These are phyloP conservation scores for Pinguiococcus pyrenoidosus DNA, from an alignment of 108 stramenopile species.

Conservation along the genomic window DNA sequence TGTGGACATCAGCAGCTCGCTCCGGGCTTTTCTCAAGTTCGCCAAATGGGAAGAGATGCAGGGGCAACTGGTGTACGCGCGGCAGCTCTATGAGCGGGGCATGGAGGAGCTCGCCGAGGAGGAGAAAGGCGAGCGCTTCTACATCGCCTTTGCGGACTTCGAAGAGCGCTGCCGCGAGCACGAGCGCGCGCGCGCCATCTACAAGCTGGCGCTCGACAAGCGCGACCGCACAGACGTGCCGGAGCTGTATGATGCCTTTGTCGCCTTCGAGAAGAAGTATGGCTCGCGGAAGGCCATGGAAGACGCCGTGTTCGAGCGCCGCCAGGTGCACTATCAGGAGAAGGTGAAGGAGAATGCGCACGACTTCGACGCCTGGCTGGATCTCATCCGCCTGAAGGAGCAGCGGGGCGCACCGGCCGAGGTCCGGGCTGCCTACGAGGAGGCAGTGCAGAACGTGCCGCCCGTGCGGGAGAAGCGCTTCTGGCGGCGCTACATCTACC, in stretches of 20 bases:
- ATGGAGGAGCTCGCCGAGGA: slow-evolving; percentile 55
- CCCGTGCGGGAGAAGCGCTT: slow-evolving; percentile 65
- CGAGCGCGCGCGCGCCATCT: slow-evolving; percentile 89
- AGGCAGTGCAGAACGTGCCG: slow-evolving; percentile 78
- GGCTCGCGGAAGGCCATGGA: slow-evolving; percentile 71
- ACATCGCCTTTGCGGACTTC: slow-evolving; percentile 63
- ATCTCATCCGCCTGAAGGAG: slow-evolving; percentile 85
- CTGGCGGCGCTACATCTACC: slow-evolving; percentile 93
- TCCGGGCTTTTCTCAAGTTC: slow-evolving; percentile 75
- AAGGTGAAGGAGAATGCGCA: slow-evolving; percentile 54
- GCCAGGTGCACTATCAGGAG: slow-evolving; percentile 66
- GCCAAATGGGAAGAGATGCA: slow-evolving; percentile 97
- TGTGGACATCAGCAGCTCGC: slow-evolving; percentile 73
- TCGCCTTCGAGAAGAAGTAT: slow-evolving; percentile 94
- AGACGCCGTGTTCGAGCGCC: slow-evolving; percentile 6
- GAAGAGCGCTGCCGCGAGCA: slow-evolving; percentile 86
- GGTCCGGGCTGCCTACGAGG: slow-evolving; percentile 69
- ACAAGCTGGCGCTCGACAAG: slow-evolving; percentile 75
- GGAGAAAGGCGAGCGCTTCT: slow-evolving; percentile 63
- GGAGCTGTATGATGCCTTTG: slow-evolving; percentile 34
- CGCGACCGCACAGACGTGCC: slow-evolving; percentile 39
- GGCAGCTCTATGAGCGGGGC: slow-evolving; percentile 80
- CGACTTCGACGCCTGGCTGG: slow-evolving; percentile 97
- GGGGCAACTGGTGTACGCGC: slow-evolving; percentile 69
- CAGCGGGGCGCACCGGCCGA: slow-evolving; percentile 20